Conservation (phyloP, 2,329 filamentous ascomycete genomes). For the Fusarium sp. region DNA sequence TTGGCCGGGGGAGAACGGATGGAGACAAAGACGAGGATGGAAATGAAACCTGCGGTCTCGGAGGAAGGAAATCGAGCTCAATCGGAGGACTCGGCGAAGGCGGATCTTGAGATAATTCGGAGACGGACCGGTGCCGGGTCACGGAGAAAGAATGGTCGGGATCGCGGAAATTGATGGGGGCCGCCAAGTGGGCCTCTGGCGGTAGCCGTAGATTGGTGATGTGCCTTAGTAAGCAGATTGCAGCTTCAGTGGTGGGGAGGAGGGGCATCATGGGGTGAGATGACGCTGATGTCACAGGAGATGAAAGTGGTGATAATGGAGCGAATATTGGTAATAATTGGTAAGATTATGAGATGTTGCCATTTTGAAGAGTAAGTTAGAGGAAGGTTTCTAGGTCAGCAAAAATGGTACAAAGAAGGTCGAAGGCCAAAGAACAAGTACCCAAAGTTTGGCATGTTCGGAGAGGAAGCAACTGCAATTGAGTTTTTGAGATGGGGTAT, state of each 20-base stretch:
- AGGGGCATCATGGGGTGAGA: conserved; percentile 31
- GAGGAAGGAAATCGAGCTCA: conserved; percentile 23
- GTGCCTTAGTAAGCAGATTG: conserved; percentile 39
- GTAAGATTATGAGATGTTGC: conserved; percentile 10
- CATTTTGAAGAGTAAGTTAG: background rate
- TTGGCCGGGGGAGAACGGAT: background rate
- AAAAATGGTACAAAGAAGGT: background rate
- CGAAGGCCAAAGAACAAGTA: background rate
- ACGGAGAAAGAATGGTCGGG: conserved; percentile 33
- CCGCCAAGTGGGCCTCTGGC: conserved; percentile 29
- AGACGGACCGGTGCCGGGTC: conserved; percentile 31
- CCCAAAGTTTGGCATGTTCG: background rate
- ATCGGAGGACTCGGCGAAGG: conserved; percentile 15
- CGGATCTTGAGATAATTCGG: conserved; percentile 24
- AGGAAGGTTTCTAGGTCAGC: background rate
- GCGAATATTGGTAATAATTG: conserved; percentile 16
- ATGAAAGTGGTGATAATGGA: background rate
- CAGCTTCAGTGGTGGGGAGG: conserved; percentile 28
- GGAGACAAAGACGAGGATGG: background rate
- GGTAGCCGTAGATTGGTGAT: conserved; percentile 10
- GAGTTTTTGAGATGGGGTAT: background rate
- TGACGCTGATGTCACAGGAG: conserved; percentile 26
- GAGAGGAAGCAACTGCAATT: background rate
- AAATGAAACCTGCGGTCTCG: background rate
- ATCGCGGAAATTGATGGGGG: conserved; percentile 17